phyloP scores from a whole-genome alignment of 164 flowering plant species.

The Chloranthus sessilifolius region DNA sequence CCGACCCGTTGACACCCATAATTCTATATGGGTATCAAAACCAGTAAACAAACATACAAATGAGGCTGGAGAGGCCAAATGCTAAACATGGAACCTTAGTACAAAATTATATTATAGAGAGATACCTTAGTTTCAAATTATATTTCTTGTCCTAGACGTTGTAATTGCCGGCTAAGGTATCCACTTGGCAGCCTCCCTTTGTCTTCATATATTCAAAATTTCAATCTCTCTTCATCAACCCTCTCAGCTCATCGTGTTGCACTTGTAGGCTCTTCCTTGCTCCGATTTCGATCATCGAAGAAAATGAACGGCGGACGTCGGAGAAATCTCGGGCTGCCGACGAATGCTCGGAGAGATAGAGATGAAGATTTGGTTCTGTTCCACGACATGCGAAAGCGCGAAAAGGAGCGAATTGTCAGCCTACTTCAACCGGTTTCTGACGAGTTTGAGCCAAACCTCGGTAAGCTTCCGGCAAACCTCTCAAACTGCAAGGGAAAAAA shows the following conservation, averaged over 20 bases:
- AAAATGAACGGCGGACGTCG: slow-evolving; percentile 12
- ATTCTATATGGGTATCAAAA: no score
- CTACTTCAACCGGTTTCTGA: slow-evolving; percentile 59
- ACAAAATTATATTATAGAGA: not conserved
- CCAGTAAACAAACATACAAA: slow-evolving; percentile 8
- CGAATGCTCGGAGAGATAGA: slow-evolving; percentile 17
- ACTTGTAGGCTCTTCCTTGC: not conserved
- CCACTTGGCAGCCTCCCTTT: slow-evolving; percentile 4
- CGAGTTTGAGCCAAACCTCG: slow-evolving; percentile 35
- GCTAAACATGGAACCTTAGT: not conserved
- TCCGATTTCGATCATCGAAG: no score
- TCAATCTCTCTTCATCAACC: not conserved
- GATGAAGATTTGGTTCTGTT: slow-evolving; percentile 52
- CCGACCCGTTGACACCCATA: no score
- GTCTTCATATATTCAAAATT: slow-evolving; percentile 4
- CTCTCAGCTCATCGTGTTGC: not conserved
- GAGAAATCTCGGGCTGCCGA: slow-evolving; percentile 10
- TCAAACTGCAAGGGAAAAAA: no score
- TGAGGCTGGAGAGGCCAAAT: slow-evolving; percentile 1
- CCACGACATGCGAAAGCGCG: slow-evolving; percentile 42
- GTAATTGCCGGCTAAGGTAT: slow-evolving; percentile 5
- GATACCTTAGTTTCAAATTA: not conserved
- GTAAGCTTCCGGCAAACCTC: not conserved
- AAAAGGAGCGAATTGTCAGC: slow-evolving; percentile 31
- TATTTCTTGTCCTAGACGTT: not conserved